Conservation (phyloP, 805 yeast species). For the Isabelozyma pseudorhagii region DNA sequence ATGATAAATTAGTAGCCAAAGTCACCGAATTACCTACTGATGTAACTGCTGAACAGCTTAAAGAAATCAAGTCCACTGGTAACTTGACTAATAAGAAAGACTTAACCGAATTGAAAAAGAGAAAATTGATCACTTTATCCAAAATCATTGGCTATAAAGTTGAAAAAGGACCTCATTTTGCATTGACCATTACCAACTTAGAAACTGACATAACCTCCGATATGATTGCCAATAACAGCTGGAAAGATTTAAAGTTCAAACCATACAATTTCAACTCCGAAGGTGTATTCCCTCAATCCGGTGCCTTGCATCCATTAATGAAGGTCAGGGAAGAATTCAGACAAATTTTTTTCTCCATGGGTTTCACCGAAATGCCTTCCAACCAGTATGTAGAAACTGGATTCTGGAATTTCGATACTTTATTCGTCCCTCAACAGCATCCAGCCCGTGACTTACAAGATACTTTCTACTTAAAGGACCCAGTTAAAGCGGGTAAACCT, state of each 20-base stretch:
- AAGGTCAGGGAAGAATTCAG: constrained; percentile 97
- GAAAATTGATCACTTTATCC: constrained; percentile 74
- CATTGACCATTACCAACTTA: constrained; percentile 70
- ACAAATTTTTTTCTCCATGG: constrained; percentile 96
- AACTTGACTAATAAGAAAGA: constrained; percentile 59
- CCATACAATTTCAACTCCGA: constrained; percentile 95
- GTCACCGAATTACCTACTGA: constrained; percentile 59
- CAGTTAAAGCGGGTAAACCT: constrained; percentile 75
- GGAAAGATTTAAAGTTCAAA: constrained; percentile 84
- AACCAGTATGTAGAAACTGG: constrained; percentile 97
- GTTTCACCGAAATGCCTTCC: constrained; percentile 98
- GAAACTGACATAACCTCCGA: constrained; percentile 96
- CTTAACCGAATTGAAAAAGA: constrained; percentile 83
- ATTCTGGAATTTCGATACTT: constrained; percentile 97
- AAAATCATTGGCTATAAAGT: constrained; percentile 76
- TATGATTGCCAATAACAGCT: constrained; percentile 78
- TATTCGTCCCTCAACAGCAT: constrained; percentile 98
- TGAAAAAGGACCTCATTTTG: constrained; percentile 79
- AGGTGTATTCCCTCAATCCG: constrained; percentile 81
- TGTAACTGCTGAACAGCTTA: constrained; percentile 62
- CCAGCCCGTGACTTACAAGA: constrained; percentile 99
- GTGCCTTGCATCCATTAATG: constrained; percentile 94
- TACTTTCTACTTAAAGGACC: constrained; percentile 96
- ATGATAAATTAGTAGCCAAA: constrained; percentile 69
- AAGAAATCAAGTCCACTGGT: constrained; percentile 55